Evolutionary conservation across 139 green algal species (phyloP).

Genomic region (Asterochloris sp.): DNA sequence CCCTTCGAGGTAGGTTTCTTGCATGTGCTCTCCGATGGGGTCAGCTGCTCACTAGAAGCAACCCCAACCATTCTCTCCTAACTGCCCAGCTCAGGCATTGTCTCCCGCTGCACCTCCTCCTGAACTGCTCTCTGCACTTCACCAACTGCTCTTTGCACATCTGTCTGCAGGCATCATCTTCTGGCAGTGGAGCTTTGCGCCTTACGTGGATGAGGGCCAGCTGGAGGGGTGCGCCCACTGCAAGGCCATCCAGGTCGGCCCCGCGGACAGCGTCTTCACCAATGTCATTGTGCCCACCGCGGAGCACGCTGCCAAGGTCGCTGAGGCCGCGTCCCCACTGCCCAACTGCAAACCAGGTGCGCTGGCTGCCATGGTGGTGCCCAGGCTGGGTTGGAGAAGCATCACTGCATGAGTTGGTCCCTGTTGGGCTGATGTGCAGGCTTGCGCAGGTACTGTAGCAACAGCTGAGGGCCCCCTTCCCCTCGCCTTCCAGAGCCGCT

Average conservation of each 20-base stretch:
- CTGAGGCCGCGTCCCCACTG: background rate
- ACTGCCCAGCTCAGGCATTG: background rate
- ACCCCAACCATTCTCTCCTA: no score
- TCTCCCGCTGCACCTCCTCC: background rate
- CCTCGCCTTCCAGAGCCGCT: no score
- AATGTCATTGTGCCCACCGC: constrained; percentile 16
- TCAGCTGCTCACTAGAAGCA: background rate
- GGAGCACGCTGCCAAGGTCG: constrained; percentile 10
- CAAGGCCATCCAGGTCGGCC: constrained; percentile 13
- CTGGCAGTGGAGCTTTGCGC: constrained; percentile 26
- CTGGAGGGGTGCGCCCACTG: constrained; percentile 18
- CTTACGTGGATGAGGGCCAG: constrained; percentile 7
- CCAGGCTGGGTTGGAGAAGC: no score
- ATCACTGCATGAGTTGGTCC: no score
- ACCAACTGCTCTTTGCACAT: background rate
- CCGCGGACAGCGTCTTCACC: constrained; percentile 12
- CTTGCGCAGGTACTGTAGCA: no score
- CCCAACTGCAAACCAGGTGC: constrained; percentile 11
- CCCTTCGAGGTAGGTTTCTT: background rate
- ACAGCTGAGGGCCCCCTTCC: no score
- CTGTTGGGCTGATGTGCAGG: no score
- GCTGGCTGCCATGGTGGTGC: background rate
- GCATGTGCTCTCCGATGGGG: background rate
- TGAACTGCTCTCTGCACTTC: background rate
- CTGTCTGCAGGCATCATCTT: constrained; percentile 22